Percentiles rank a stretch among this genome's conserved stretches.
Evolutionary conservation across 2,329 filamentous ascomycete species (phyloP).

Genomic region (Parafenestella ontariensis): DNA sequence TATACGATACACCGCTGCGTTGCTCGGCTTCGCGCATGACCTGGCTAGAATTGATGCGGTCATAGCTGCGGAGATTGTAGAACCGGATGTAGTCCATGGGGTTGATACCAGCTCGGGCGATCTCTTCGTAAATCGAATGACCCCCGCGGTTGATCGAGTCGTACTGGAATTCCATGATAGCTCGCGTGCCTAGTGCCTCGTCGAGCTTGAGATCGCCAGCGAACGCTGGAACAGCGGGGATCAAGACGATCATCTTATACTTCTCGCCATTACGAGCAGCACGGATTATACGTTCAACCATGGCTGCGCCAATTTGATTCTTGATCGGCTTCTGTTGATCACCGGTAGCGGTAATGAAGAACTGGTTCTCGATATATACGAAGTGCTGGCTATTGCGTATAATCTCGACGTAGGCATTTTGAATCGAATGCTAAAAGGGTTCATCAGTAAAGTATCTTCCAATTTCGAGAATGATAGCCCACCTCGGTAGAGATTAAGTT

Average conservation of each 20-base stretch:
- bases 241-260: conserved; percentile 78
- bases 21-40: conserved; percentile 68
- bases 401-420: conserved; percentile 79
- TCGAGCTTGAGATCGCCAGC: conserved; percentile 79
- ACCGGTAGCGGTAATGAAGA: conserved; percentile 85
- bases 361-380: conserved; percentile 84
- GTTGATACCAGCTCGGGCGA: conserved; percentile 71
- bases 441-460: conserved; percentile 6
- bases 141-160: conserved; percentile 78
- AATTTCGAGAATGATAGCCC: conserved; percentile 14
- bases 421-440: conserved; percentile 72
- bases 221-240: conserved; percentile 82
- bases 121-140: conserved; percentile 76
- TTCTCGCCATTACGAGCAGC: conserved; percentile 70
- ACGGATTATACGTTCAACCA: conserved; percentile 77
- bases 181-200: conserved; percentile 75
- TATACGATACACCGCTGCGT: conserved; percentile 71
- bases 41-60: conserved; percentile 76
- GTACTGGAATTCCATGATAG: conserved; percentile 88
- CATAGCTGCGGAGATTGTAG: conserved; percentile 85
- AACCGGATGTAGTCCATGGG: conserved; percentile 79
- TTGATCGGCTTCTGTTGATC: conserved; percentile 73
- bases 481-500: conserved; percentile 62
- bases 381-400: conserved; percentile 75
- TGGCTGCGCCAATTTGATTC: conserved; percentile 80